A percentile compares a stretch with the other conserved stretches of the same genome.
Conservation (phyloP, 345 rosid species). For the Eucalyptus polybractea region DNA sequence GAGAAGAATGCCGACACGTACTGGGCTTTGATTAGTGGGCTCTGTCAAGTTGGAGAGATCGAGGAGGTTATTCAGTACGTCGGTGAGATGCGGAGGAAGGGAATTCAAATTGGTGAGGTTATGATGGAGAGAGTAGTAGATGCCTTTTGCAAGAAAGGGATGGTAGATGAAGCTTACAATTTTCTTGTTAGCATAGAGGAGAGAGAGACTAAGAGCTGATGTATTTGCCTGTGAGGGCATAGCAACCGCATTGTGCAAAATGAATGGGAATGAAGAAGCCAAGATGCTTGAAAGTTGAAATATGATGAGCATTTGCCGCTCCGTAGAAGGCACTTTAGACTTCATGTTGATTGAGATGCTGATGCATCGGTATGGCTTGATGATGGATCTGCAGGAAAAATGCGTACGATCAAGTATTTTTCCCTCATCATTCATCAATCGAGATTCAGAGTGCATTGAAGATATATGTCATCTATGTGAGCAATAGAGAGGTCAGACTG, state of each 20-base stretch:
- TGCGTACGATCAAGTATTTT: background rate
- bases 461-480: background rate
- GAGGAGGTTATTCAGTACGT: conserved; percentile 13
- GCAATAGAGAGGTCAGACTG: background rate
- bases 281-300: background rate
- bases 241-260: background rate
- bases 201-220: conserved; percentile 7
- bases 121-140: conserved; percentile 11
- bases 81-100: conserved; percentile 19
- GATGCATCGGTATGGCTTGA: background rate
- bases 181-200: conserved; percentile 21
- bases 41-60: conserved; percentile 20
- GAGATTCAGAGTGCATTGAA: background rate
- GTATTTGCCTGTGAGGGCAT: background rate
- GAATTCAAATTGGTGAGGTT: conserved; percentile 21
- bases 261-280: background rate
- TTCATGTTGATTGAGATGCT: background rate
- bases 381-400: background rate
- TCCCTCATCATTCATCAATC: background rate
- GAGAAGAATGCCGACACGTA: conserved; percentile 24
- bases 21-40: conserved; percentile 22
- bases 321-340: background rate
- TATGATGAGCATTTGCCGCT: background rate
- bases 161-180: conserved; percentile 17
- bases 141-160: conserved; percentile 18